Base-by-base conservation (phyloP, 495 filamentous ascomycete species). In the Penicillium psychrofluorescens region DNA sequence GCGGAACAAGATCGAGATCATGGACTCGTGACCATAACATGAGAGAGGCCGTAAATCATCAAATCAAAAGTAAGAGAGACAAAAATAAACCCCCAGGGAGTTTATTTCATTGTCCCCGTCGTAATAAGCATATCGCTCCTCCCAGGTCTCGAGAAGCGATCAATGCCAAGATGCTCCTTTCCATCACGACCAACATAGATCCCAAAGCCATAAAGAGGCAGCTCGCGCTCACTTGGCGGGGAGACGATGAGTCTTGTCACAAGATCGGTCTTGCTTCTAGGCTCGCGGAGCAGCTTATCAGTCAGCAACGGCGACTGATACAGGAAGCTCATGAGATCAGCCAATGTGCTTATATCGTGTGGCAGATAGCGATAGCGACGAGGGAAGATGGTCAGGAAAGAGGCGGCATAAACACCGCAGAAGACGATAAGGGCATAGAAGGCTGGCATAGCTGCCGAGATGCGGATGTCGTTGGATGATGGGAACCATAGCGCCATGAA, bases 401-500 rank as follows among this genome's bases (percentile, higher is more conserved):
- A 83, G 14, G 90, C 60, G 13, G 80, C 72, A 44, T 90, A 79
- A 11, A 95, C 49, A 1, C 70, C 67, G 35, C 88, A 75, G 49
- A 92, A 78, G 40, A 79, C 74, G 49, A 80, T 76, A 9, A 85
- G 67, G 1, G 78, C 71, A 49, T 82, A 78, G 57, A 77, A 90
- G 15, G 76, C 83, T 0, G 85, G 73, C 50, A 85, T 69, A 35
- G 83, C 75, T 7, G 87, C 77, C 35, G 77, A 78, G 56, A 94
- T 84, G 44, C 79, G 79, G 36, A 88, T 74, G 8, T 68, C 56
- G 31, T 76, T 59, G 7, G 61, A 46, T 9, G 64, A 46, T 8
- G 71, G 64, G 35, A 77, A 75, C 45, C 79, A 89, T 41, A 92
- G 76, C 0, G 88, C 83, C 65, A 90, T 83, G 66, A 95, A 94